phyloP scores from a whole-genome alignment of 2,329 filamentous ascomycete genomes.

The Hirsutella thompsonii region DNA sequence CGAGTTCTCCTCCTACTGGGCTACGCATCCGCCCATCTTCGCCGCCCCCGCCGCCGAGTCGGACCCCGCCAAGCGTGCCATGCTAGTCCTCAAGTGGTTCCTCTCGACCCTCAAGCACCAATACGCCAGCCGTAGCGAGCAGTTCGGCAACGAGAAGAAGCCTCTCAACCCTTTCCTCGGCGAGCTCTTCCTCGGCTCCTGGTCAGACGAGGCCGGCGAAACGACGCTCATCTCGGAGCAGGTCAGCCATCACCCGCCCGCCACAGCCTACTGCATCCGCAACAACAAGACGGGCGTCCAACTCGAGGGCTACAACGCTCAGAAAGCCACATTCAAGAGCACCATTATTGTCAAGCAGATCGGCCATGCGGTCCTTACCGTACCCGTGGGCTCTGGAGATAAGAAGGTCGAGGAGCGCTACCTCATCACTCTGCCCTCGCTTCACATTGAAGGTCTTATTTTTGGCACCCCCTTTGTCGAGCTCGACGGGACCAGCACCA shows the following conservation, averaged over 20 bases:
- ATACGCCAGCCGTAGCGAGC: slow-evolving; percentile 60
- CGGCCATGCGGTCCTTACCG: slow-evolving; percentile 71
- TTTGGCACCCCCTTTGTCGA: slow-evolving; percentile 82
- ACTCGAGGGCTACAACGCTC: slow-evolving; percentile 83
- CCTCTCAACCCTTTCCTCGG: slow-evolving; percentile 92
- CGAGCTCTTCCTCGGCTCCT: slow-evolving; percentile 85
- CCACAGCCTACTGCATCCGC: slow-evolving; percentile 85
- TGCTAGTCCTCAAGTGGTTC: slow-evolving; percentile 95
- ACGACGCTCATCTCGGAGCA: slow-evolving; percentile 88
- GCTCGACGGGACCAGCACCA: slow-evolving; percentile 73
- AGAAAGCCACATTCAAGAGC: slow-evolving; percentile 87
- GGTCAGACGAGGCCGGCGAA: slow-evolving; percentile 69
- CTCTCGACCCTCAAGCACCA: slow-evolving; percentile 86
- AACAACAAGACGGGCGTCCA: slow-evolving; percentile 73
- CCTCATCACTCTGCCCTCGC: slow-evolving; percentile 78
- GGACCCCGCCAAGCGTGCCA: slow-evolving; percentile 68
- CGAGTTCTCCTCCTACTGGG: slow-evolving; percentile 76
- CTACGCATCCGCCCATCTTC: slow-evolving; percentile 64
- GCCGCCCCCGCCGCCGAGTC: slow-evolving; percentile 69
- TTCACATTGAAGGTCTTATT: slow-evolving; percentile 91
- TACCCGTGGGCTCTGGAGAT: slow-evolving; percentile 35
- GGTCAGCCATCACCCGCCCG: slow-evolving; percentile 88
- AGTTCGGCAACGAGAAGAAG: slow-evolving; percentile 88
- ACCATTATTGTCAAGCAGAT: slow-evolving; percentile 95
- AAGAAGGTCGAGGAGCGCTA: slow-evolving; percentile 49